These are phyloP conservation scores for Pinus tabuliformis DNA, from an alignment of 75 land plant genomes.

Conservation along the genomic window DNA sequence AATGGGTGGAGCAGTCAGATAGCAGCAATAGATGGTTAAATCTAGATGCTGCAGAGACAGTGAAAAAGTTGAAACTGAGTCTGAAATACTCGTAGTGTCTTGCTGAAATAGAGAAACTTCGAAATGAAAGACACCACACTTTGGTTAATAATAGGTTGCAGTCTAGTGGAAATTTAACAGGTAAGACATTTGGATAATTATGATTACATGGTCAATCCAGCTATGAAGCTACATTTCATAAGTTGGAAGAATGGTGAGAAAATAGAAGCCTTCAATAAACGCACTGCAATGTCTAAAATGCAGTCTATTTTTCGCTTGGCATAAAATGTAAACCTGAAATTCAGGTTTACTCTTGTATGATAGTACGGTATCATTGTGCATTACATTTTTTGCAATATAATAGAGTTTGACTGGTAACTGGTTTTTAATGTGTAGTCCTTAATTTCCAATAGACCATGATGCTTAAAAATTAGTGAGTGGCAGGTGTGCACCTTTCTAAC, in stretches of 20 bases:
- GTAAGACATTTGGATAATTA: not conserved
- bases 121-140: not conserved
- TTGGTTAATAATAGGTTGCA: not conserved
- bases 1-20: slow-evolving; percentile 63
- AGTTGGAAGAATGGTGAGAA: not conserved
- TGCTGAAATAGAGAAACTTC: not conserved
- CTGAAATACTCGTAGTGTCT: not conserved
- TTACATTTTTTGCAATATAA: not conserved
- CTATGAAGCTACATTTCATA: not conserved
- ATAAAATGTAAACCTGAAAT: not conserved
- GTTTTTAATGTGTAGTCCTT: not conserved
- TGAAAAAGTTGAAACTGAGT: not conserved
- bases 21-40: slow-evolving; percentile 21
- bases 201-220: not conserved
- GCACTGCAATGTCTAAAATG: not conserved
- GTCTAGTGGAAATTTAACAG: not conserved
- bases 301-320: not conserved
- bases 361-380: not conserved
- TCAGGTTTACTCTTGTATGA: not conserved
- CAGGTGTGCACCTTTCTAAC: too few relatives aligned
- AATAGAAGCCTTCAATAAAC: not conserved
- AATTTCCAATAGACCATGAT: too few relatives aligned
- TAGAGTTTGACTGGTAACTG: not conserved
- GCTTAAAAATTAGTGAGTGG: too few relatives aligned
- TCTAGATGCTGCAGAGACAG: not conserved